A percentile compares a stretch with the other conserved stretches of the same genome.
phyloP scores from a whole-genome alignment of 345 rosid species.

The Brassica juncea region DNA sequence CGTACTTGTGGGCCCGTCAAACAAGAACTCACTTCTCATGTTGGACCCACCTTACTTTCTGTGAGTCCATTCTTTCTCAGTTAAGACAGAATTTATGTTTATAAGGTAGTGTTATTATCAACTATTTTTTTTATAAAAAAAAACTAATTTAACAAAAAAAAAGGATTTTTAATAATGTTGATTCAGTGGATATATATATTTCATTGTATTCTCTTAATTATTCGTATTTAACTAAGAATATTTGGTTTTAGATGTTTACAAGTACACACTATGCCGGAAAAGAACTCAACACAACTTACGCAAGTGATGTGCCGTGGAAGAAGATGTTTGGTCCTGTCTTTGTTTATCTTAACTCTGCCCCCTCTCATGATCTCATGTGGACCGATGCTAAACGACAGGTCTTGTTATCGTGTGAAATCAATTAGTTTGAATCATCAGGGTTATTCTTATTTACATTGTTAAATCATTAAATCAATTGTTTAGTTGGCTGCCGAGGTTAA shows the following conservation, averaged over 20 bases:
- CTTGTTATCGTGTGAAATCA: background rate
- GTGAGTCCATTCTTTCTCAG: conserved; percentile 42
- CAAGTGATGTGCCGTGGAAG: conserved; percentile 69
- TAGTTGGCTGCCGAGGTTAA: conserved; percentile 60
- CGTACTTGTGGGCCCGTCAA: conserved; percentile 71
- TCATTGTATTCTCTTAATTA: background rate
- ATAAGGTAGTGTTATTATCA: background rate
- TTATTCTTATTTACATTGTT: background rate
- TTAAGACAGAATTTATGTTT: background rate
- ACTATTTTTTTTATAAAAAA: background rate
- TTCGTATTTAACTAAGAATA: background rate
- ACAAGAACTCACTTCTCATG: conserved; percentile 89
- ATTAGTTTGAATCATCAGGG: background rate
- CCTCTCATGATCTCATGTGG: conserved; percentile 46
- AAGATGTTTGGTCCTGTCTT: conserved; percentile 82
- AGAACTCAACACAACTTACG: conserved; percentile 55
- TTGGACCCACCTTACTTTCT: conserved; percentile 63
- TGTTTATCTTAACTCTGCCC: conserved; percentile 64
- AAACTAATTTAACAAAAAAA: background rate
- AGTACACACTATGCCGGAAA: conserved; percentile 77
- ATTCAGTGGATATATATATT: background rate
- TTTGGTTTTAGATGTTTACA: conserved; percentile 70
- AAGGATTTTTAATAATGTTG: background rate
- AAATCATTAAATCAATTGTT: background rate
- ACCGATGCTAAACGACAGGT: conserved; percentile 82